These are phyloP conservation scores for Penicillium oxalicum DNA, from an alignment of 2,329 filamentous ascomycete species.

Conservation along the genomic window DNA sequence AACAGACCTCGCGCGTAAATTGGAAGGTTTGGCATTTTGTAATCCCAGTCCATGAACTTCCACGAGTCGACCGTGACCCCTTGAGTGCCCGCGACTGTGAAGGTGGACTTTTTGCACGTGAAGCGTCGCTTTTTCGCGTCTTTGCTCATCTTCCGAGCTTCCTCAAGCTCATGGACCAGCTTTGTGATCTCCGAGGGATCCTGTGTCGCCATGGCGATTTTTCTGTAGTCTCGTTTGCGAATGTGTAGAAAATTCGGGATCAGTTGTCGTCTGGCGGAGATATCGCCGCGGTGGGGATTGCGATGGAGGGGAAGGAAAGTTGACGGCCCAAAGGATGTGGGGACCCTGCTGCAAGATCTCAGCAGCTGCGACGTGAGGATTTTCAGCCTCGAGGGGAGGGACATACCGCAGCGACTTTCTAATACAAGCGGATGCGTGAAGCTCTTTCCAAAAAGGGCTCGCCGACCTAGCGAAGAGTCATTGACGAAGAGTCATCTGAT, in stretches of 20 bases:
- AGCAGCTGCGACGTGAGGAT: background rate
- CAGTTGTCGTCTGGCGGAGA: constrained; percentile 3
- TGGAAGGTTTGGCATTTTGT: constrained; percentile 78
- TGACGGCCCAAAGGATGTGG: background rate
- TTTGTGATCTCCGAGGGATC: constrained; percentile 60
- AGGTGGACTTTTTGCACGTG: constrained; percentile 75
- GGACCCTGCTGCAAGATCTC: background rate
- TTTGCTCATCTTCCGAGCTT: constrained; percentile 43
- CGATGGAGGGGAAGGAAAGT: background rate
- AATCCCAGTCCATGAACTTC: constrained; percentile 92
- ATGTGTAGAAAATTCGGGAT: background rate
- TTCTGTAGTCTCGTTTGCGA: background rate
- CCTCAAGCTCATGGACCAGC: constrained; percentile 61
- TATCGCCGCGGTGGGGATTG: constrained; percentile 5
- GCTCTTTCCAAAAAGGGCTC: background rate
- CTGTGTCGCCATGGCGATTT: constrained; percentile 44
- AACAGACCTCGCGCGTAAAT: constrained; percentile 93
- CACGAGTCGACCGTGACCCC: constrained; percentile 76
- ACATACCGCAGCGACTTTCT: background rate
- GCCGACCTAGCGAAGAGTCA: background rate
- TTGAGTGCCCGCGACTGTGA: constrained; percentile 59
- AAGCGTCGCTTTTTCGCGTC: constrained; percentile 52
- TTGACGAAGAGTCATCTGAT: constrained; percentile 6
- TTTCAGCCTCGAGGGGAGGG: background rate
- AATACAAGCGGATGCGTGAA: background rate